These are phyloP conservation scores for Symbiodinium pilosum DNA, from an alignment of 73 alveolate species.

Conservation along the genomic window DNA sequence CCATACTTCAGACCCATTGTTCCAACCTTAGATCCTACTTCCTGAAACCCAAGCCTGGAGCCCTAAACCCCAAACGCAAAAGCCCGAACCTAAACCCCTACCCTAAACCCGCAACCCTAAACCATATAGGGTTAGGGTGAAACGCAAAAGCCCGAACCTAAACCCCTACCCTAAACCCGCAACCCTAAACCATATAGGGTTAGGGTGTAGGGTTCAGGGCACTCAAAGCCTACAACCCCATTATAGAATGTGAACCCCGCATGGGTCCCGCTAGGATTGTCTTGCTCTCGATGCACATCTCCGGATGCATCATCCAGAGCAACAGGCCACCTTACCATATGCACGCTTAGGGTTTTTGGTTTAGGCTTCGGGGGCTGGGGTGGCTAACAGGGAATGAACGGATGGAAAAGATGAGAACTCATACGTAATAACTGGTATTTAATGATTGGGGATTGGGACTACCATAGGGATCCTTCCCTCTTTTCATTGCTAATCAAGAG, in stretches of 20 bases:
- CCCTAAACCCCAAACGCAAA: not conserved
- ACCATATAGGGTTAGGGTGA: no score
- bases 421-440: no score
- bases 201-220: not conserved
- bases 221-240: not conserved
- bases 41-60: not conserved
- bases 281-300: slow-evolving; percentile 78
- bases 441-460: no score
- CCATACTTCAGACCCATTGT: not conserved
- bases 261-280: slow-evolving; percentile 10
- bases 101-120: not conserved
- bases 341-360: no score
- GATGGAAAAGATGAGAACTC: no score
- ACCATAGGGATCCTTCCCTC: no score
- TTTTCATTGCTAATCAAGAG: no score
- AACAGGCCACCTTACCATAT: not conserved
- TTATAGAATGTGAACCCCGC: not conserved
- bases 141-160: no score
- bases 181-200: no score
- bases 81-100: not conserved
- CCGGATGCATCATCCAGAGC: slow-evolving; percentile 19
- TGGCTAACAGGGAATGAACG: no score
- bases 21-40: not conserved
- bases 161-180: no score
- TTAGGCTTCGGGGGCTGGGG: no score